Evolutionary conservation across 1,284 basidiomycete species (phyloP), one percentile per base, ranked within the genome.

Genomic region (Megacollybia platyphylla): DNA sequence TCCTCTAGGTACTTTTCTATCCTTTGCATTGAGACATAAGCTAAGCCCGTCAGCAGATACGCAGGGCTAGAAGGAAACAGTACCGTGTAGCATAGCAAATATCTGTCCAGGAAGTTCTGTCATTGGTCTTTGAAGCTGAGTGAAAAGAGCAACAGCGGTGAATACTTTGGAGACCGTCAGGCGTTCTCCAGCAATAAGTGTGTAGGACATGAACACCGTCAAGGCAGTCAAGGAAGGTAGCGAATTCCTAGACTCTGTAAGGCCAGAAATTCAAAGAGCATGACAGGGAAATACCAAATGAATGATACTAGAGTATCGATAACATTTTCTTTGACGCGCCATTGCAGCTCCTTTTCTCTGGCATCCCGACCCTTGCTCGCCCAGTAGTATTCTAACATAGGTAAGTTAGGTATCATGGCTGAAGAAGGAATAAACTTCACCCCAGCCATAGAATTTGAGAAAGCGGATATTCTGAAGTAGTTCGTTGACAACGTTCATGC

Each of bases 401-500:
- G 4, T n/a, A 45, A 24, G 37, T 10, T n/a, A 45, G 20, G 37
- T 10, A 44, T 34, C 44, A n/a, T n/a, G 45, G 45, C 11, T 13
- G 10, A 1, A 13, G 10, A 29, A 41, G 9, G 15, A 18, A 41
- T 11, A 37, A 40, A 37, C 29, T n/a, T 36, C 27, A 78, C 77
- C 79, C 79, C 79, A 82, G 18, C 79, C 79, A 55, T 79, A 81
- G 52, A 76, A 79, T 52, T 84, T 84, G 43, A 84, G 59, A 54
- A 82, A 82, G 7, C 78, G 66, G 44, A 82, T 73, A 49, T 78
- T 81, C 49, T 85, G 70, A 47, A 89, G 73, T 8, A 92, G 65
- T 57, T 91, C 88, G 49, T 85, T 87, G 48, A 90, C 80, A 9
- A 79, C 67, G 42, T 71, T 75, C 71, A 91, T 87, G 10, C 88